Evolutionary conservation across 148 eudicot species (phyloP).

Genomic region (Suaeda aralocaspica): DNA sequence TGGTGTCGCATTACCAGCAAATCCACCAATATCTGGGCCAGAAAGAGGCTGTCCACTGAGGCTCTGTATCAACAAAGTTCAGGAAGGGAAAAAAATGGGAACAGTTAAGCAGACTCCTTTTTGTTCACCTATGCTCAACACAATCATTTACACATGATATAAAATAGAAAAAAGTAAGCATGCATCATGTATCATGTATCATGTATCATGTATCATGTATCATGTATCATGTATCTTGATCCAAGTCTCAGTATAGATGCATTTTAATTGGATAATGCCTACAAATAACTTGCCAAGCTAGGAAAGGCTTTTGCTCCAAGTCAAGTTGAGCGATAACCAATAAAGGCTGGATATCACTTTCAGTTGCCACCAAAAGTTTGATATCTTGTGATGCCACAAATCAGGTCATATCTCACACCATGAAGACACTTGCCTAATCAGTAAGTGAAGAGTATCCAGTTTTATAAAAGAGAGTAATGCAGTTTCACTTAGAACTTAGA

Average conservation of each 20-base stretch:
- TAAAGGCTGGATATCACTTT: background rate
- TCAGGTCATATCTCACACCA: background rate
- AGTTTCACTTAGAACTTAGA: too few relatives aligned
- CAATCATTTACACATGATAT: background rate
- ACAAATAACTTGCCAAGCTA: background rate
- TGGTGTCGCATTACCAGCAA: conserved; percentile 97
- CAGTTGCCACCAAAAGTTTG: conserved; percentile 4
- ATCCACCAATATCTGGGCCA: conserved; percentile 99
- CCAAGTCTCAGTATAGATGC: too few relatives aligned
- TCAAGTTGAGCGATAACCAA: background rate
- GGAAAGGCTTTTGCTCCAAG: background rate
- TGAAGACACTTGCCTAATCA: background rate
- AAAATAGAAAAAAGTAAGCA: background rate
- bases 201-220: too few relatives aligned
- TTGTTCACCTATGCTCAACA: background rate
- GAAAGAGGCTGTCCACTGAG: conserved; percentile 97
- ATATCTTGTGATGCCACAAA: background rate
- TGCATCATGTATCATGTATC: too few relatives aligned
- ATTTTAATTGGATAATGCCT: background rate
- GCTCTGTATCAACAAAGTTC: conserved; percentile 42
- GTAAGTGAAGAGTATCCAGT: too few relatives aligned
- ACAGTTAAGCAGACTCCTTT: background rate
- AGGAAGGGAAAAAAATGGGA: background rate
- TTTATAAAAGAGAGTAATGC: too few relatives aligned
- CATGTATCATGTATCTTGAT: too few relatives aligned